These are phyloP conservation scores for Elsinoe australis DNA, from an alignment of 2,329 filamentous ascomycete genomes.

Conservation along the genomic window DNA sequence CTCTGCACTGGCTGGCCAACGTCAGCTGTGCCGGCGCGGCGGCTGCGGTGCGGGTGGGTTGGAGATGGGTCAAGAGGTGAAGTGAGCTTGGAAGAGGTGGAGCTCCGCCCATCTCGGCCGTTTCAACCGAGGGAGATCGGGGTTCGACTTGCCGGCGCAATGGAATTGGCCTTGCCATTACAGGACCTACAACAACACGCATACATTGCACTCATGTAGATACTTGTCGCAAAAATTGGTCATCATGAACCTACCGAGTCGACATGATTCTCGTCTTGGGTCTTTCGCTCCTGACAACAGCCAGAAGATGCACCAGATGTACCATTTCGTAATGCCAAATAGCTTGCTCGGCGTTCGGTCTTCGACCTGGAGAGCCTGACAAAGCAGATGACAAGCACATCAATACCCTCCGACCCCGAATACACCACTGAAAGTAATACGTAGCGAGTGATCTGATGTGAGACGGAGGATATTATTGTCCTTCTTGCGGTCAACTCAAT, in stretches of 20 bases:
- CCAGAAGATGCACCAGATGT: background rate
- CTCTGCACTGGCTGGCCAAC: background rate
- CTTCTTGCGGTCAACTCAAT: too few relatives aligned
- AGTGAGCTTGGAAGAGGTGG: constrained; percentile 1
- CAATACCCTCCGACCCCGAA: background rate
- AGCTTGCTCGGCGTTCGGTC: constrained; percentile 1
- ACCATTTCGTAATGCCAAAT: background rate
- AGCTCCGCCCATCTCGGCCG: constrained; percentile 12
- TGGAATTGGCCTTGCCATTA: background rate
- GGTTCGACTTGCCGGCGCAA: background rate
- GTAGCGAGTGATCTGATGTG: background rate
- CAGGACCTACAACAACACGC: too few relatives aligned
- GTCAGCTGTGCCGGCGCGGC: constrained; percentile 9
- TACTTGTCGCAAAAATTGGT: too few relatives aligned
- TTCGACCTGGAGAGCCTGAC: background rate
- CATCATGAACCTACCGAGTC: too few relatives aligned
- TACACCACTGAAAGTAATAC: too few relatives aligned
- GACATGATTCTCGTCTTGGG: too few relatives aligned
- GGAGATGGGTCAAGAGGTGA: background rate
- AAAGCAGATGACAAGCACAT: background rate
- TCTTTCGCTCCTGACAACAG: too few relatives aligned
- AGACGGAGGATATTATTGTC: too few relatives aligned
- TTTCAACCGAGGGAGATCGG: background rate
- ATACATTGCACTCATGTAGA: too few relatives aligned
- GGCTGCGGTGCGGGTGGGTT: background rate